Evolutionary conservation across 2,329 filamentous ascomycete species (phyloP).

Genomic region (Fusarium caatingaense): DNA sequence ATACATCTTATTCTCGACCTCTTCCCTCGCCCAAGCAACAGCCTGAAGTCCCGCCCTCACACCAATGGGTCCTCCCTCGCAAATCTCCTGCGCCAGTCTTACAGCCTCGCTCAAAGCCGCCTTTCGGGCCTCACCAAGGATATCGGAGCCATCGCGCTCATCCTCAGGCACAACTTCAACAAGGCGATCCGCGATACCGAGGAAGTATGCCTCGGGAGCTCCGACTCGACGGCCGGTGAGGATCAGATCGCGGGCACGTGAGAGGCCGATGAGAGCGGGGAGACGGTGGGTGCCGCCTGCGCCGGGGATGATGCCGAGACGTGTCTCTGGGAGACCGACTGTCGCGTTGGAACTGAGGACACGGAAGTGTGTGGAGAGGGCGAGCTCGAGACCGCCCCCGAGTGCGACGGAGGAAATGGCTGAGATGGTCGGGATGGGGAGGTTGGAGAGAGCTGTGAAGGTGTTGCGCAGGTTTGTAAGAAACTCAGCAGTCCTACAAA

Average conservation of each 20-base stretch:
- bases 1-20: slow-evolving; percentile 89
- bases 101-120: slow-evolving; percentile 81
- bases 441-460: slow-evolving; percentile 75
- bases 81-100: slow-evolving; percentile 83
- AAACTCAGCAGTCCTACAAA: slow-evolving; percentile 78
- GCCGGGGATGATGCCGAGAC: slow-evolving; percentile 92
- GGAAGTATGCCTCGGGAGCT: slow-evolving; percentile 87
- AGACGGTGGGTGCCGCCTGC: slow-evolving; percentile 93
- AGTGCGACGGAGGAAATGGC: slow-evolving; percentile 88
- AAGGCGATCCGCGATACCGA: slow-evolving; percentile 90
- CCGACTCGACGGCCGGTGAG: slow-evolving; percentile 88
- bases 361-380: slow-evolving; percentile 88
- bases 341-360: slow-evolving; percentile 83
- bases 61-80: slow-evolving; percentile 88
- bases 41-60: slow-evolving; percentile 83
- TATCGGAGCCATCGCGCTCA: slow-evolving; percentile 52
- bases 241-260: slow-evolving; percentile 88
- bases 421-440: slow-evolving; percentile 90
- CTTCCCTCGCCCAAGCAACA: slow-evolving; percentile 77
- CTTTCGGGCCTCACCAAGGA: slow-evolving; percentile 70
- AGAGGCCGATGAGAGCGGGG: slow-evolving; percentile 80
- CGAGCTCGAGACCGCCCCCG: slow-evolving; percentile 93
- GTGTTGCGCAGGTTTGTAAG: slow-evolving; percentile 80
- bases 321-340: slow-evolving; percentile 89
- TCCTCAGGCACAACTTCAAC: slow-evolving; percentile 79